Conservation (phyloP, 1,284 basidiomycete species). For the Prillingera fragicola region DNA sequence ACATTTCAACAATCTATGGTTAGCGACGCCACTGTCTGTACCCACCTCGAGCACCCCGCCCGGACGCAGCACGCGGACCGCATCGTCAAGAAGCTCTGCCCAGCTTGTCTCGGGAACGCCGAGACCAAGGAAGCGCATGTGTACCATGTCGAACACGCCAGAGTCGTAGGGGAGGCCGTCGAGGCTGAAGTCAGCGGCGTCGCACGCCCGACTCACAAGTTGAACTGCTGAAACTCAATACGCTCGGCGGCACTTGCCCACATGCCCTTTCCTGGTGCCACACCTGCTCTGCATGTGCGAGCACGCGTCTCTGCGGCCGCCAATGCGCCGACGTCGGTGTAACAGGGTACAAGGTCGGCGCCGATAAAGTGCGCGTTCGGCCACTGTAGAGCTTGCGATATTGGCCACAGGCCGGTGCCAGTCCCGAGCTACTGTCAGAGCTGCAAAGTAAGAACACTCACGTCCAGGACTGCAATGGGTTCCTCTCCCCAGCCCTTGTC, state of each 20-base stretch:
- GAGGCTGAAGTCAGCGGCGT: conserved; percentile 23
- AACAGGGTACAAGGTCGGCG: conserved; percentile 37
- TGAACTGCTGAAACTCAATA: conserved; percentile 37
- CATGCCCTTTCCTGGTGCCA: conserved; percentile 19
- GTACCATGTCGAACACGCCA: conserved; percentile 45
- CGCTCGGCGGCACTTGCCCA: conserved; percentile 37
- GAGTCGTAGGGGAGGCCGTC: conserved; percentile 41
- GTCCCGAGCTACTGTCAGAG: conserved; percentile 35
- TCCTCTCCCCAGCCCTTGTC: conserved; percentile 16
- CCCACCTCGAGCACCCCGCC: conserved; percentile 45
- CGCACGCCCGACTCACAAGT: conserved; percentile 35
- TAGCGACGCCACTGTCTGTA: background rate
- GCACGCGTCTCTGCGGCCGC: conserved; percentile 20
- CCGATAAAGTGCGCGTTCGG: conserved; percentile 37
- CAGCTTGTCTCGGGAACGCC: conserved; percentile 44
- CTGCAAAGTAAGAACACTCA: conserved; percentile 16
- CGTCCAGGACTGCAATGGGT: conserved; percentile 39
- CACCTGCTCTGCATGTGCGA: conserved; percentile 12
- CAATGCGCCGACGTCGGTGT: conserved; percentile 32
- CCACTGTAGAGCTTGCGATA: conserved; percentile 42
- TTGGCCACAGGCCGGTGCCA: conserved; percentile 43
- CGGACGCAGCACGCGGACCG: conserved; percentile 38
- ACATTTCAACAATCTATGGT: conserved; percentile 41
- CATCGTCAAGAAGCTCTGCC: conserved; percentile 42
- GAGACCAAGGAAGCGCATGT: conserved; percentile 43